phyloP scores from a whole-genome alignment of 208 protist genomes.

The Trypanosomatidae sp. region DNA sequence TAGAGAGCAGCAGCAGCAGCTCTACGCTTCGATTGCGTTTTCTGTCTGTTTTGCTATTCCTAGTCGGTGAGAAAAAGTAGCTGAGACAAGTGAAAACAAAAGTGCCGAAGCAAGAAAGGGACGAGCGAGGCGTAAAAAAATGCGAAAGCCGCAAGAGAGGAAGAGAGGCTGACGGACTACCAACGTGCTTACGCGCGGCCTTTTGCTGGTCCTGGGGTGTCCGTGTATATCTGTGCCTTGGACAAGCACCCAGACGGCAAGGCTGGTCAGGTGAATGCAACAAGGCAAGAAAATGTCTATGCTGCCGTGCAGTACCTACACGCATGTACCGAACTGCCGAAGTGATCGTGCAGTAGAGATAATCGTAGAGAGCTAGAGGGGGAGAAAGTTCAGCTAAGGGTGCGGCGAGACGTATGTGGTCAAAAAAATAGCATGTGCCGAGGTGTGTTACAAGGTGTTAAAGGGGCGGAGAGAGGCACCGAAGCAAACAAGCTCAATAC shows the following conservation, averaged over 20 bases:
- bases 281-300: neutral
- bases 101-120: neutral
- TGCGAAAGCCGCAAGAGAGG: neutral
- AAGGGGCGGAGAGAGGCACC: neutral
- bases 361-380: neutral
- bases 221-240: neutral
- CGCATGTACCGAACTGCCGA: neutral
- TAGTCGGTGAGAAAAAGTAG: neutral
- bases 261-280: neutral
- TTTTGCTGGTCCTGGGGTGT: neutral
- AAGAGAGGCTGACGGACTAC: neutral
- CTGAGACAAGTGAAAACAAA: conserved; percentile 1
- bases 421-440: neutral
- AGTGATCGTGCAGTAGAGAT: neutral
- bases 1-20: neutral
- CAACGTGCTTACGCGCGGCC: neutral
- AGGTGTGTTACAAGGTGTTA: neutral
- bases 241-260: neutral
- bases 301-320: neutral
- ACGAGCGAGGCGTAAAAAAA: neutral
- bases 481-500: neutral
- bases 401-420: neutral
- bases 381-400: neutral
- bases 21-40: neutral
- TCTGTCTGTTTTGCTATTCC: neutral